Evolutionary conservation across 139 green algal genomes (phyloP).

Genomic region (Chlorella ohadii): DNA sequence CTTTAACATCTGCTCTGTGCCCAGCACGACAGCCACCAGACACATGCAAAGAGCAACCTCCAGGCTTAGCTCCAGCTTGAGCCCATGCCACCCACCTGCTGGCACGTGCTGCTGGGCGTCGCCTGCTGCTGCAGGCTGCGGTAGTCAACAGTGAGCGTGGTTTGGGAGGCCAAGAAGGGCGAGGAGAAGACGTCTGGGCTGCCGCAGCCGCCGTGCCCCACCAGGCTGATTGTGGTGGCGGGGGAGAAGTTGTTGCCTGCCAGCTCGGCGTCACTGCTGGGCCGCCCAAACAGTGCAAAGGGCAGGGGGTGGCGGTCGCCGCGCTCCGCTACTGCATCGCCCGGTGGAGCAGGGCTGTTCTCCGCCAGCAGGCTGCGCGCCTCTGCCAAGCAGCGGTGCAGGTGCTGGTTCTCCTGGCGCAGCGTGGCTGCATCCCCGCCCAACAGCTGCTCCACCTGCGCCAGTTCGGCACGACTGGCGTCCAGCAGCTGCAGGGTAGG

Average conservation of each 20-base stretch:
- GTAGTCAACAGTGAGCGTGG: slow-evolving; percentile 43
- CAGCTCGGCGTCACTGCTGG: not conserved
- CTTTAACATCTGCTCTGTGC: too few species aligned
- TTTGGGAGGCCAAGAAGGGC: slow-evolving; percentile 24
- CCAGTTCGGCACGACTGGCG: slow-evolving; percentile 6
- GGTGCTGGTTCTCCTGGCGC: not conserved
- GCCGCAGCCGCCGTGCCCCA: not conserved
- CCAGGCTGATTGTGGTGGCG: slow-evolving; percentile 6
- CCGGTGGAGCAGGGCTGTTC: not conserved
- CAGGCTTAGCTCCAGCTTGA: not conserved
- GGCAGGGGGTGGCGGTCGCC: slow-evolving; percentile 12
- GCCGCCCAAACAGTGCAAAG: slow-evolving; percentile 2
- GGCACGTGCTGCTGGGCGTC: not conserved
- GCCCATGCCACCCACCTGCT: not conserved
- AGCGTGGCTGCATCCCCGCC: not conserved
- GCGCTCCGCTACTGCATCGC: not conserved
- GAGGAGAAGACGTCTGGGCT: slow-evolving; percentile 32
- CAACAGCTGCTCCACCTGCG: slow-evolving; percentile 5
- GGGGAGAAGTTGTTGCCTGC: not conserved
- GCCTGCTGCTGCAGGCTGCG: slow-evolving; percentile 6
- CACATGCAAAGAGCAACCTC: too few species aligned
- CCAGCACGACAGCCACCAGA: too few species aligned
- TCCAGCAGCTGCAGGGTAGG: slow-evolving; percentile 1
- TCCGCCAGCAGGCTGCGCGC: slow-evolving; percentile 17
- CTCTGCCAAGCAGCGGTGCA: slow-evolving; percentile 8